These are phyloP conservation scores for Backusella mclennaniae DNA, from an alignment of 192 early-diverging fungal genomes.

Conservation along the genomic window DNA sequence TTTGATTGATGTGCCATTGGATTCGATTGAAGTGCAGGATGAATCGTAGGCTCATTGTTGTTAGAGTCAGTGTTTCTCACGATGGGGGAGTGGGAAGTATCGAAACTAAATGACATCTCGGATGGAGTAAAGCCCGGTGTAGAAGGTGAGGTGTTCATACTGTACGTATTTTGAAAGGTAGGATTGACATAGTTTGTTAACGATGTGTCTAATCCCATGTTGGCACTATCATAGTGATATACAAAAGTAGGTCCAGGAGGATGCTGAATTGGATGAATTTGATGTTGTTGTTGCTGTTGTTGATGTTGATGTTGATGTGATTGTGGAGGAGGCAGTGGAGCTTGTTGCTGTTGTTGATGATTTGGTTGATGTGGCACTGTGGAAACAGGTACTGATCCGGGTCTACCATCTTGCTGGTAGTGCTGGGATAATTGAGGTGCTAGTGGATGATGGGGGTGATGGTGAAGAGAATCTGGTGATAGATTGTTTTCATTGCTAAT, in stretches of 20 bases:
- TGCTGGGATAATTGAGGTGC: not conserved
- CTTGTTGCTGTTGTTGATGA: not conserved
- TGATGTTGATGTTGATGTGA: not conserved
- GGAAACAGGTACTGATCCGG: not conserved
- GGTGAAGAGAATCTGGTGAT: not conserved
- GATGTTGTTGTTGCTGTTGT: not conserved
- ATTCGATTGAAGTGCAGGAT: slow-evolving; percentile 4
- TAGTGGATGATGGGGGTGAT: not conserved
- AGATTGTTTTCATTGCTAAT: not conserved
- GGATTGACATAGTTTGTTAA: slow-evolving; percentile 18
- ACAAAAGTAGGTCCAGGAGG: slow-evolving; percentile 9
- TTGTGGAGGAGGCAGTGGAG: not conserved
- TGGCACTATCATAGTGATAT: slow-evolving; percentile 6
- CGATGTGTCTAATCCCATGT: not conserved
- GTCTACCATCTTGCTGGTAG: not conserved
- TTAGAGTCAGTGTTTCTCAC: not conserved
- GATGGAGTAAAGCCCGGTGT: not conserved
- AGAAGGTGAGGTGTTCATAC: not conserved
- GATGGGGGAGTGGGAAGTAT: not conserved
- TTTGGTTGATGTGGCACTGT: not conserved
- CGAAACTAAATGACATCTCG: slow-evolving; percentile 1
- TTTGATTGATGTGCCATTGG: not conserved
- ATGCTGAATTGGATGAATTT: not conserved
- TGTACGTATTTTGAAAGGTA: slow-evolving; percentile 13
- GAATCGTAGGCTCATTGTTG: not conserved